Conservation (phyloP, 768 basidiomycete species). For the Termitomyces sp. region DNA sequence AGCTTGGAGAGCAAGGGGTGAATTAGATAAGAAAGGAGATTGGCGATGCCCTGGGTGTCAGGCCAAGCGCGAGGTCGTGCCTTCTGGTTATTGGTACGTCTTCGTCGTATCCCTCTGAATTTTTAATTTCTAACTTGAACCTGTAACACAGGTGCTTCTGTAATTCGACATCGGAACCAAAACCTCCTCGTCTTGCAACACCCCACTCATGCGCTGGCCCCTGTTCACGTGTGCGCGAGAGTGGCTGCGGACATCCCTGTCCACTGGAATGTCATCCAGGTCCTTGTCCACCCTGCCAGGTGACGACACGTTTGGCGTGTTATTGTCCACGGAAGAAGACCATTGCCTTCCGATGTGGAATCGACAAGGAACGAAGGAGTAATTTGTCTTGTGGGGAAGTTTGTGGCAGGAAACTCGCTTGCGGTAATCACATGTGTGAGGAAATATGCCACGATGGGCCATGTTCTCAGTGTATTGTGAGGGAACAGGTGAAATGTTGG, state of each 20-base stretch:
- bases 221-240: conserved; percentile 56
- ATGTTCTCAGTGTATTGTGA: conserved; percentile 63
- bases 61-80: conserved; percentile 63
- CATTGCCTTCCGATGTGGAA: conserved; percentile 58
- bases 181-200: conserved; percentile 62
- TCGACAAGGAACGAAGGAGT: conserved; percentile 25
- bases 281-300: conserved; percentile 91
- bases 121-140: conserved; percentile 13
- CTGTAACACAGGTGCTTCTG: conserved; percentile 75
- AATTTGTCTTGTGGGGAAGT: conserved; percentile 42
- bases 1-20: conserved; percentile 72
- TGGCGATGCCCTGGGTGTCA: conserved; percentile 98
- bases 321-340: conserved; percentile 66
- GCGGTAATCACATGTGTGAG: conserved; percentile 71
- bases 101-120: not conserved
- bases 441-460: conserved; percentile 72
- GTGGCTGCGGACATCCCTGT: conserved; percentile 78
- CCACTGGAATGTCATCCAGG: conserved; percentile 89
- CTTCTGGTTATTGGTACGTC: conserved; percentile 64
- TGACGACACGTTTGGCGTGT: conserved; percentile 75
- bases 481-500: conserved; percentile 63
- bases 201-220: conserved; percentile 76
- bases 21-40: conserved; percentile 58
- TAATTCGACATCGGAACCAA: conserved; percentile 67
- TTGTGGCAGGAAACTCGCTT: conserved; percentile 50